Base-by-base conservation (phyloP, 2,329 filamentous ascomycete species). In the Pestalotiopsis sp. region DNA sequence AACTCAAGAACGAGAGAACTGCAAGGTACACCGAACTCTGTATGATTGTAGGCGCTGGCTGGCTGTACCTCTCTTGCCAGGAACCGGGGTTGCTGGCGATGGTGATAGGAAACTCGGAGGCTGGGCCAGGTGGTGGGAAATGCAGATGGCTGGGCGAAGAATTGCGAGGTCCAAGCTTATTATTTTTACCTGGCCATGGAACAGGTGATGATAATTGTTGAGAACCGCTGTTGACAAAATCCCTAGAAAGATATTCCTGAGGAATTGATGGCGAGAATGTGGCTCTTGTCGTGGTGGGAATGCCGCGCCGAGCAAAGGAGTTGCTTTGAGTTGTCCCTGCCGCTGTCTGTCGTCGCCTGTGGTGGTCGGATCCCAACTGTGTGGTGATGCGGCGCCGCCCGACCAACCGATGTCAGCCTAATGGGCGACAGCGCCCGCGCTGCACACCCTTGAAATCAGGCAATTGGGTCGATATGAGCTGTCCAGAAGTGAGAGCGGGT, bases 401-500 rank as follows among this genome's bases (percentile, higher is more conserved):
- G 45, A 67, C 58, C 59, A 61, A 36, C 39, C 38, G 20, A 25
- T 45, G 59, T 38, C 58, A 39, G 45, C 66, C 57, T 63, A 56
- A 57, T 52, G 66, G 66, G 57, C 57, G 38, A 63, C 66, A 61
- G 66, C 66, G 59, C 66, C 66, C 57, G 59, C 66, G 66, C 66
- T 56, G 66, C 66, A 58, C 20, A 67, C 58, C 66, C 65, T 31
- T 58, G n/a, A 12, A 38, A 63, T 23, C 36, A 25, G 59, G 66
- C 66, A 63, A 63, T 67, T 52, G 58, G 66, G 66, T 62, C 41
- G 49, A 56, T 14, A 14, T 5, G 49, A 63, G 27, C 17, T 27
- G 39, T 39, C 66, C n/a, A 63, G 20, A 36, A 12, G 14, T 17
- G n/a, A 36, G 14, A 25, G 25, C 31, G 14, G 36, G n/a, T n/a